Evolutionary conservation across 495 filamentous ascomycete species (phyloP), one percentile per base, ranked within the genome.

Genomic region (Hypoxylon fragiforme): DNA sequence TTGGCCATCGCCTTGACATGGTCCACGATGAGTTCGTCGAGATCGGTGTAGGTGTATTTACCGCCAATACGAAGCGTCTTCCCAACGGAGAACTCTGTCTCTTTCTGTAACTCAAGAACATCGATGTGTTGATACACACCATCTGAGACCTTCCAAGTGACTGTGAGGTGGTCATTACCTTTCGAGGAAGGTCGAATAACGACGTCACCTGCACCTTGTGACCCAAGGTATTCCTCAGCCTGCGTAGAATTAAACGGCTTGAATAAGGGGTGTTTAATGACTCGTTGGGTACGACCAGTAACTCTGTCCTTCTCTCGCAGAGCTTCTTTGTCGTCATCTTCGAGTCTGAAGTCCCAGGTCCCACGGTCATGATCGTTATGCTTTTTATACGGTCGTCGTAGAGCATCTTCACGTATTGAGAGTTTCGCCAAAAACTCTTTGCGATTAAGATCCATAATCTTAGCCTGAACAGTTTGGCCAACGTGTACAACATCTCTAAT

Each of bases 91-190:
- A 96, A 95, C 70, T 97, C 92, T 43, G 88, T 97, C 57, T 92
- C 90, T 72, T 98, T 98, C 72, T 95, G 89, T 47, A 98, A 71
- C 70, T 98, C 94, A 14, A 98, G 81, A 26, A 98, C 95, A 68
- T 98, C 95, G 48, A 98, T 89, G 64, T 98, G 94, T 73, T 98
- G 92, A 63, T 90, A 97, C 28, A 97, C 83, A 49, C 87, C 87
- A 59, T 97, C 90, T 0, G 89, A 82, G n/a, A 98, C 90, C 72
- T 97, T 98, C 94, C 94, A 98, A 1, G 94, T 98, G 32, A 98
- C 81, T 2, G 92, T 91, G 40, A 98, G 81, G 71, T 98, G 94
- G 69, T 98, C 95, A 28, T 86, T 85, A 9, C 94, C 94, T 57
- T 91, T 94, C 16, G 91, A 96, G 1, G 90, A 95, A 9, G 94